Evolutionary conservation across 2,329 filamentous ascomycete genomes (phyloP).

Genomic region (Botrytis cinerea): DNA sequence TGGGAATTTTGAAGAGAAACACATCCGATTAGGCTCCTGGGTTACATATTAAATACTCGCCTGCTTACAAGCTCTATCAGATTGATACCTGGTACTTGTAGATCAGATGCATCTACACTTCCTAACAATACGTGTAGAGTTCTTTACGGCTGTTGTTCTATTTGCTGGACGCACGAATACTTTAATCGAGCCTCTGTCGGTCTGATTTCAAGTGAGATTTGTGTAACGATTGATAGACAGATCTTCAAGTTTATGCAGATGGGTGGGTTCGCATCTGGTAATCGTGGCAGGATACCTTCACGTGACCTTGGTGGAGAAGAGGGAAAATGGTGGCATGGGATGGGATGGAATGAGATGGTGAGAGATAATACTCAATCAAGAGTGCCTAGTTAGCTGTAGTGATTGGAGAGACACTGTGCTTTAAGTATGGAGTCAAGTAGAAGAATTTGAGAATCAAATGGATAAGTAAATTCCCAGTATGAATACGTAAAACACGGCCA

Average conservation of each 20-base stretch:
- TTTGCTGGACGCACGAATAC: background rate
- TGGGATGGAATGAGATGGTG: background rate
- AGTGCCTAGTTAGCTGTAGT: background rate
- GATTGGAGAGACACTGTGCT: background rate
- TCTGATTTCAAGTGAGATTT: background rate
- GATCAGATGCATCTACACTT: background rate
- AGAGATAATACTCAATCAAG: background rate
- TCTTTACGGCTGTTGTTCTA: background rate
- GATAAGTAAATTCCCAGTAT: background rate
- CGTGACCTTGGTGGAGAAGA: background rate
- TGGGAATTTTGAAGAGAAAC: too few relatives aligned
- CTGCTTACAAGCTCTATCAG: background rate
- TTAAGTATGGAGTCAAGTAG: too few relatives aligned
- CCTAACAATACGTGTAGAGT: background rate
- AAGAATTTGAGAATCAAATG: too few relatives aligned
- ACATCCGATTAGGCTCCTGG: background rate
- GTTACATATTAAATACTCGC: background rate
- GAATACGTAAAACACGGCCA: background rate
- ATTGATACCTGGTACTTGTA: background rate
- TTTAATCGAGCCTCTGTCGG: background rate
- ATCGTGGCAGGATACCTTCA: background rate
- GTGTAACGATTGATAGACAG: background rate
- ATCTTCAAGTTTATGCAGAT: background rate
- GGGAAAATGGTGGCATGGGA: background rate
- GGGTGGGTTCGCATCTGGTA: background rate